Base-by-base conservation (phyloP, 441 rosid species). In the Hypseocharis bilobata region DNA sequence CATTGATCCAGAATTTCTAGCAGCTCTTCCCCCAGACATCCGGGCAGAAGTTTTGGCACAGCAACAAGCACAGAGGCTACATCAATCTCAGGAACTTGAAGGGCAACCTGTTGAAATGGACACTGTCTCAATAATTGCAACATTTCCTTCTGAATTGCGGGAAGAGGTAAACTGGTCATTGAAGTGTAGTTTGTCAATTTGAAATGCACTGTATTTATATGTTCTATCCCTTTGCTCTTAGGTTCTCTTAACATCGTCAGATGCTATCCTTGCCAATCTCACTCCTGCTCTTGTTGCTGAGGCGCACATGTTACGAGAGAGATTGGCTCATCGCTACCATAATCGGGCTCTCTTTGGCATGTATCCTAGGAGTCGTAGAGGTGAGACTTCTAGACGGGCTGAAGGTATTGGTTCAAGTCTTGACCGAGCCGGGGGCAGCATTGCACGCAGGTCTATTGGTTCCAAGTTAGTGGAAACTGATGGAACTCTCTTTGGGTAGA, bases 21-120 rank as follows among this genome's bases (percentile, higher is more conserved):
- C 97, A 49, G 99, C 99, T n/a, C 99, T 93, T 77, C 99, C 99
- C 57, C 86, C 93, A 22, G 99, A 93, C 60, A 93, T 93, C 68
- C 83, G 97, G 65, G 97, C 92, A 63, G 99, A 93, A 80, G 99
- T 90, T 66, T 73, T 91, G 71, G 95, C 96, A 30, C 99, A 93
- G 81, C 99, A 93, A 70, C 97, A 88, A 77, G 96, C 95, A 22
- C 99, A 93, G 65, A 88, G 96, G 76, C 77, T 83, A 72, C 89
- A 88, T 70, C 97, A 93, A 70, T 86, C 97, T 72, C 96, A 91
- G 73, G 99, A 93, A 78, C 97, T 91, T 68, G 99, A 93, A 85
- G 99, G 99, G 55, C 97, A 93, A 79, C 99, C 99, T 2, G 99
- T 93, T 67, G 99, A 93, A 83, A 93, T 93, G 99, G 99, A 93